Evolutionary conservation across 2,329 filamentous ascomycete species (phyloP), one percentile per base, ranked within the genome.

Genomic region (Monilinia fructigena): DNA sequence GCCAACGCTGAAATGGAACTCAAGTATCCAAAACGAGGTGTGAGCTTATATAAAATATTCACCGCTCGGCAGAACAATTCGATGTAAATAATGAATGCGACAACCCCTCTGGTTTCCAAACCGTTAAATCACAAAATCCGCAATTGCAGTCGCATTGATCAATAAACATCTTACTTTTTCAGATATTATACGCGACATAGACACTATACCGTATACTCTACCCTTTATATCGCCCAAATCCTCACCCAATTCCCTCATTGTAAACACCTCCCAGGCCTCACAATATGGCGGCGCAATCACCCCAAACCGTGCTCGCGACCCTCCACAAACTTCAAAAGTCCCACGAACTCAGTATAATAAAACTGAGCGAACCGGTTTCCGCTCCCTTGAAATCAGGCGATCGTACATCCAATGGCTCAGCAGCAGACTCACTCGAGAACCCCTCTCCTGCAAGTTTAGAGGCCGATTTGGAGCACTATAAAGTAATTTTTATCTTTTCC

Each of bases 381-480:
- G 83, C 84, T 55, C 82, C 84, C 61, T 75, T 82, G 2, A 72
- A 80, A 40, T 71, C 76, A n/a, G 71, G 78, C 69, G 78, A 76
- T 74, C 83, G 89, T 69, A 87, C 83, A 42, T 96, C 92, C 4
- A 91, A 95, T 77, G 86, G 87, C 56, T 92, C 90, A 45, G 31
- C 53, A 14, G 84, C 82, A 70, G 80, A 86, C 68, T 83, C 84
- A 31, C 83, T 87, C 69, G 87, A 89, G 71, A 86, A 84, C 68
- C 86, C 87, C 91, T 88, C 70, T 12, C 92, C 93, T 0, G 85
- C 89, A 20, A 89, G 89, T 23, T 82, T 98, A 10, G 88, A 91
- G 70, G 91, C 91, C 38, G 94, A 98, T 77, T 83, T 98, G 38
- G 82, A 85, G 40, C 93, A 98, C 78, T 97, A 98, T 81, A 92